Evolutionary conservation across 106 monocot species (phyloP).

Genomic region (Apostasia shenzhenica): DNA sequence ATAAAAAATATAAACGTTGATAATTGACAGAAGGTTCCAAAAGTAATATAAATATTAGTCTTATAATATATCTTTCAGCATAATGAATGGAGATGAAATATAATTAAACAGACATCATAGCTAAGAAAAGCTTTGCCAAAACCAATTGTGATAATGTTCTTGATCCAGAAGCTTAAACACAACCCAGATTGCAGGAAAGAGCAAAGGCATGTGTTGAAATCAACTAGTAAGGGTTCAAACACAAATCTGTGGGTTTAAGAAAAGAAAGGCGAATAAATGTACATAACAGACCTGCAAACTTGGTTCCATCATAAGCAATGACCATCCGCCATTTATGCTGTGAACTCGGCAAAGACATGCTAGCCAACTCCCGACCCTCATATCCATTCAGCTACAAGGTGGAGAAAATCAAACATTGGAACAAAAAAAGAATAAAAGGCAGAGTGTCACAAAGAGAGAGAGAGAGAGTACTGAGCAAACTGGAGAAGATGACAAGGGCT

Average conservation of each 20-base stretch:
- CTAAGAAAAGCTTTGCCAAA: too few relatives aligned
- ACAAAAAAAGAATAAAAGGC: conserved; percentile 5
- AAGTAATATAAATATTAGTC: too few relatives aligned
- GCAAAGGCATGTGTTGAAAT: neutral
- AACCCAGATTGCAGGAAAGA: neutral
- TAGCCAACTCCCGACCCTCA: conserved; percentile 4
- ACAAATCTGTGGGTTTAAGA: too few relatives aligned
- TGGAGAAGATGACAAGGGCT: neutral
- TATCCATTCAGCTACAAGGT: neutral
- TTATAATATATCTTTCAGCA: too few relatives aligned
- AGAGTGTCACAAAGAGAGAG: neutral
- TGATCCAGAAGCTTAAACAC: too few relatives aligned
- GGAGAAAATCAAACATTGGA: conserved; percentile 5
- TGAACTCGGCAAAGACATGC: conserved; percentile 2
- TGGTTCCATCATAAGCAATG: conserved; percentile 64
- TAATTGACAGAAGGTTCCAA: too few relatives aligned
- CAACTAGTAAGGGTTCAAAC: too few relatives aligned
- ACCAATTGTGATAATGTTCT: too few relatives aligned
- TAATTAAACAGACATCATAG: too few relatives aligned
- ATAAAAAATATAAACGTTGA: too few relatives aligned
- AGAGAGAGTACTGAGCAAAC: conserved; percentile 8
- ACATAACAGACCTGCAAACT: conserved; percentile 37
- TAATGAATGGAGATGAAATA: too few relatives aligned
- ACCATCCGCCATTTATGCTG: conserved; percentile 65
- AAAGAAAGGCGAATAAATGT: too few relatives aligned